Evolutionary conservation across 164 flowering plant genomes (phyloP).

Genomic region (Macadamia tetraphylla): DNA sequence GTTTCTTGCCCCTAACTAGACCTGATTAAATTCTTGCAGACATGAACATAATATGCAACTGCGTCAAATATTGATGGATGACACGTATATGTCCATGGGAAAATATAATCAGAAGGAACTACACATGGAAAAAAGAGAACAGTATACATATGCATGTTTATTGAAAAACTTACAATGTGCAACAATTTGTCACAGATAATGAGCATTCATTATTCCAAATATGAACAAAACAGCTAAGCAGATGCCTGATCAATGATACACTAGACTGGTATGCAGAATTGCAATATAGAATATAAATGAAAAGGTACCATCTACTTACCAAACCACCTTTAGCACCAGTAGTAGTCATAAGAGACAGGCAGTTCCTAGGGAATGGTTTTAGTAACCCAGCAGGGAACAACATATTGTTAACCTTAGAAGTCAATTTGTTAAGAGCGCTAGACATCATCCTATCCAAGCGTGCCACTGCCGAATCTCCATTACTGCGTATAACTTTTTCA

Average conservation of each 20-base stretch:
- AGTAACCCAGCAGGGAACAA: constrained; percentile 53
- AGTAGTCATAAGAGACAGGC: constrained; percentile 87
- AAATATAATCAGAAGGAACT: too few relatives aligned
- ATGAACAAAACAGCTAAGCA: background rate
- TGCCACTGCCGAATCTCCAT: constrained; percentile 68
- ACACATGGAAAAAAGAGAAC: too few relatives aligned
- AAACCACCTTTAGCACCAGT: constrained; percentile 92
- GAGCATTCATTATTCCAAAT: background rate
- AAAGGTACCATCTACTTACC: constrained; percentile 36
- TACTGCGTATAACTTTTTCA: constrained; percentile 55
- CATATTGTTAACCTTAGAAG: constrained; percentile 39
- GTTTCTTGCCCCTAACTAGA: too few relatives aligned
- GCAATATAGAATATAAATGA: background rate
- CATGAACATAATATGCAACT: too few relatives aligned
- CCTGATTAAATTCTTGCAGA: too few relatives aligned
- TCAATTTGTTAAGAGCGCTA: constrained; percentile 39
- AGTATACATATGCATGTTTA: too few relatives aligned
- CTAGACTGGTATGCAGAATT: background rate
- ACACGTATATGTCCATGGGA: too few relatives aligned
- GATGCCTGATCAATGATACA: background rate
- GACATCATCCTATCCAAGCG: constrained; percentile 71
- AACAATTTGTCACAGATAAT: background rate
- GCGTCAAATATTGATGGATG: too few relatives aligned
- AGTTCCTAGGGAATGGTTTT: constrained; percentile 76
- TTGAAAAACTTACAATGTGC: too few relatives aligned